These are phyloP conservation scores for Beauveria sp. DNA, from an alignment of 2,329 filamentous ascomycete species.

Conservation along the genomic window DNA sequence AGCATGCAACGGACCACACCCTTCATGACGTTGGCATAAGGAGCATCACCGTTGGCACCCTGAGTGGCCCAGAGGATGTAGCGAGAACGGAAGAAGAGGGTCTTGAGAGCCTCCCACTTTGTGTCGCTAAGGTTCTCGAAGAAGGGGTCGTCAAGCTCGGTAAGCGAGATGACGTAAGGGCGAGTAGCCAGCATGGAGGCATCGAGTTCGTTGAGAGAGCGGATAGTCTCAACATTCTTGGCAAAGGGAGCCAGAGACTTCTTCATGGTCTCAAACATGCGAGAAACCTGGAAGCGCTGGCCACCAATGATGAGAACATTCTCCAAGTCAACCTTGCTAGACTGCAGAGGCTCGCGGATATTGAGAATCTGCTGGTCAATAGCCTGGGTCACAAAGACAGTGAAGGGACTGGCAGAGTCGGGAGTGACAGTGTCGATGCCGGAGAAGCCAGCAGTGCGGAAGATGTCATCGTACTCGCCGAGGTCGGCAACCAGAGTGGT, in stretches of 20 bases:
- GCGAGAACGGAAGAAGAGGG: slow-evolving; percentile 5
- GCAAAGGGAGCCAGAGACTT: slow-evolving; percentile 1
- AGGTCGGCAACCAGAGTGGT: slow-evolving; percentile 6
- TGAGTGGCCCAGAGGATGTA: slow-evolving; percentile 12
- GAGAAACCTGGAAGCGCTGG: slow-evolving; percentile 3
- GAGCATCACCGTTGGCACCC: slow-evolving; percentile 10
- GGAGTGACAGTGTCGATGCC: slow-evolving; percentile 12
- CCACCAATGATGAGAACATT: slow-evolving; percentile 13
- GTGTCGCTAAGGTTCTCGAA: slow-evolving; percentile 7
- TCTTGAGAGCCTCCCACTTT: slow-evolving; percentile 12
- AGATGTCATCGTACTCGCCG: slow-evolving; percentile 7
- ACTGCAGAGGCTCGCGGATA: slow-evolving; percentile 10
- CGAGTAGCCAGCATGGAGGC: slow-evolving; percentile 5
- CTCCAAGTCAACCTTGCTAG: slow-evolving; percentile 8
- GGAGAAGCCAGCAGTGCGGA: slow-evolving; percentile 12
- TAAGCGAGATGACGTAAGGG: slow-evolving; percentile 10
- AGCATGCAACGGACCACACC: slow-evolving; percentile 11
- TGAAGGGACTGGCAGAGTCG: slow-evolving; percentile 6
- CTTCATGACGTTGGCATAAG: slow-evolving; percentile 11
- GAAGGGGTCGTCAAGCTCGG: slow-evolving; percentile 10
- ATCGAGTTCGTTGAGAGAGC: slow-evolving; percentile 7
- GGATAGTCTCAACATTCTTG: background rate
- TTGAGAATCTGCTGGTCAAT: slow-evolving; percentile 10
- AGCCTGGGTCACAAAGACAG: slow-evolving; percentile 13
- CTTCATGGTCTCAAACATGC: slow-evolving; percentile 6